phyloP scores from a whole-genome alignment of 345 rosid species.

The Citrus trifoliata region DNA sequence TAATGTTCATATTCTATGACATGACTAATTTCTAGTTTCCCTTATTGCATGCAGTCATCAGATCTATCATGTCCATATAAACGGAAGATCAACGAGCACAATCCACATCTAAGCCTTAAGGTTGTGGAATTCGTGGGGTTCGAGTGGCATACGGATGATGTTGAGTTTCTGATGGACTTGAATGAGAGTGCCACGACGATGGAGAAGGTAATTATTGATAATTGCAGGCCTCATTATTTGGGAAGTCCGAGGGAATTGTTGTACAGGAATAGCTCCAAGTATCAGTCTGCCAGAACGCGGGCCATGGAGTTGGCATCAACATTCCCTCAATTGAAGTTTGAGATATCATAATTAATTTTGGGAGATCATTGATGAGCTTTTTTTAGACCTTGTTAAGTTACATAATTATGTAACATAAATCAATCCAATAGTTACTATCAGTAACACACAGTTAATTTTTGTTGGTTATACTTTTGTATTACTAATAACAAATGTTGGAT shows the following conservation, averaged over 20 bases:
- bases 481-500: too few species aligned
- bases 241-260: neutral
- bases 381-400: too few species aligned
- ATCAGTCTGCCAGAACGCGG: neutral
- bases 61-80: neutral
- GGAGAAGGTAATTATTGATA: neutral
- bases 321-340: neutral
- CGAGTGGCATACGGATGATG: neutral
- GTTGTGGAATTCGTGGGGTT: neutral
- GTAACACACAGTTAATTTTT: too few species aligned
- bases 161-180: neutral
- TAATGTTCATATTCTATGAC: too few species aligned
- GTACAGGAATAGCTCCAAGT: neutral
- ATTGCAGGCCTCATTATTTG: neutral
- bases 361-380: too few species aligned
- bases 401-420: too few species aligned
- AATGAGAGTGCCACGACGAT: neutral
- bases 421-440: too few species aligned
- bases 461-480: too few species aligned
- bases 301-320: neutral
- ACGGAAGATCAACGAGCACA: neutral
- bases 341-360: neutral
- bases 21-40: too few species aligned
- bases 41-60: neutral
- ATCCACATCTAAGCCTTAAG: neutral